These are phyloP conservation scores for Colletotrichum plurivorum DNA, from an alignment of 2,329 filamentous ascomycete genomes.

Conservation along the genomic window DNA sequence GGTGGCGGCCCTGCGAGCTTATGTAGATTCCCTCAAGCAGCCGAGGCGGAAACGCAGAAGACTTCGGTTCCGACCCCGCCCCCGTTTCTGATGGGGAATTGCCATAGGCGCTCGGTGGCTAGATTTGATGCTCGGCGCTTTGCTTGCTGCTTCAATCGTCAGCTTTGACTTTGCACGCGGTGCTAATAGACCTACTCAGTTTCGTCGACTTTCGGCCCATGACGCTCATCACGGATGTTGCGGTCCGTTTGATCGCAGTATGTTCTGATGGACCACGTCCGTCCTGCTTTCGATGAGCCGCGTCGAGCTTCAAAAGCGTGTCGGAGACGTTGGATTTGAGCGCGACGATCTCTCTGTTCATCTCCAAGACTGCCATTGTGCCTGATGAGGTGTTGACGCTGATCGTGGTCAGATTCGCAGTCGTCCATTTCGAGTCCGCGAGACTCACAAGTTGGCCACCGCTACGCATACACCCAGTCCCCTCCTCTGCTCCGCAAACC, in stretches of 20 bases:
- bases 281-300: not conserved
- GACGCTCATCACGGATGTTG: not conserved
- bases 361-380: conserved; percentile 3
- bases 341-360: conserved; percentile 10
- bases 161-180: not conserved
- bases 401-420: not conserved
- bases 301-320: conserved; percentile 1
- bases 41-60: not conserved
- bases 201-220: not conserved
- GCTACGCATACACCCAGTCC: conserved; percentile 11
- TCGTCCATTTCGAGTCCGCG: not conserved
- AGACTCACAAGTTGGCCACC: conserved; percentile 28
- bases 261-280: not conserved
- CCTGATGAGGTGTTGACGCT: conserved; percentile 26
- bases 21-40: not conserved
- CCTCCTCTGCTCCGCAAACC: conserved; percentile 13
- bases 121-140: not conserved
- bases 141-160: not conserved
- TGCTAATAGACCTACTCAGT: not conserved
- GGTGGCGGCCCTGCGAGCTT: not conserved
- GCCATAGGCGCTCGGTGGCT: not conserved
- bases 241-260: not conserved
- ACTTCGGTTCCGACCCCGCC: not conserved
- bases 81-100: not conserved
- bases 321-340: conserved; percentile 19